A percentile compares a stretch with the other conserved stretches of the same genome.
Evolutionary conservation across 1,139 yeast genomes (phyloP).

Genomic region (Protomyces arabidopsidicola): DNA sequence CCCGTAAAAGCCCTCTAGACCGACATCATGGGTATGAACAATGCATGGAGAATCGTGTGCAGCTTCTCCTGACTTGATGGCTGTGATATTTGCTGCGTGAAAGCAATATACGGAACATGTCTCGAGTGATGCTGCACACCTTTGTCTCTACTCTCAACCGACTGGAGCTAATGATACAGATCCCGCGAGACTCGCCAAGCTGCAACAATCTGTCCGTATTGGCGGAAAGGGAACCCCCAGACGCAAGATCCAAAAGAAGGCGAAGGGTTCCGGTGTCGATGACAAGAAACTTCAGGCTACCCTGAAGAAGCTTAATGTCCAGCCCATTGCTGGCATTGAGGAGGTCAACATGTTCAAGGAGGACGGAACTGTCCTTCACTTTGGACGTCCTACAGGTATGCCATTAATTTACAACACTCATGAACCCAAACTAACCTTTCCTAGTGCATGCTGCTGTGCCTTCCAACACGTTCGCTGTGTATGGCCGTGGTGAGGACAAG

Average conservation of each 20-base stretch:
- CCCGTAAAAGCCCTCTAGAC: not conserved
- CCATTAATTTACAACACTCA: not conserved
- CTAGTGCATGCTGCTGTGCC: slow-evolving; percentile 87
- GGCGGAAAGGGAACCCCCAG: slow-evolving; percentile 51
- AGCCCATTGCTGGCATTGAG: slow-evolving; percentile 81
- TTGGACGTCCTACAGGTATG: slow-evolving; percentile 47
- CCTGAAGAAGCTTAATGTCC: slow-evolving; percentile 83
- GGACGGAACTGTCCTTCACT: slow-evolving; percentile 93
- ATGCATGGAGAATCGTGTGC: too few species aligned
- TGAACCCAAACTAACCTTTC: slow-evolving; percentile 45
- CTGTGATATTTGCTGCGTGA: too few species aligned
- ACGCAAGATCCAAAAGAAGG: slow-evolving; percentile 74
- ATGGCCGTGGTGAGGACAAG: slow-evolving; percentile 94
- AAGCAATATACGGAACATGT: too few species aligned
- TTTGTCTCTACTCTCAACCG: too few species aligned
- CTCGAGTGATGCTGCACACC: too few species aligned
- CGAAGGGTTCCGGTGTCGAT: slow-evolving; percentile 62
- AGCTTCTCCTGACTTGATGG: too few species aligned
- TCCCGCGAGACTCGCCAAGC: slow-evolving; percentile 40
- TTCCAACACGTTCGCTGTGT: slow-evolving; percentile 88
- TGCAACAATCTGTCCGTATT: slow-evolving; percentile 44
- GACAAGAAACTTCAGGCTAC: slow-evolving; percentile 88
- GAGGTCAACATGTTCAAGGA: slow-evolving; percentile 98
- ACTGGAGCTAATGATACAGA: slow-evolving; percentile 27
- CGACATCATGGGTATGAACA: not conserved